A percentile compares a stretch with the other conserved stretches of the same genome.
These are phyloP conservation scores for Hericium erinaceus DNA, from an alignment of 768 basidiomycete genomes.

Conservation along the genomic window DNA sequence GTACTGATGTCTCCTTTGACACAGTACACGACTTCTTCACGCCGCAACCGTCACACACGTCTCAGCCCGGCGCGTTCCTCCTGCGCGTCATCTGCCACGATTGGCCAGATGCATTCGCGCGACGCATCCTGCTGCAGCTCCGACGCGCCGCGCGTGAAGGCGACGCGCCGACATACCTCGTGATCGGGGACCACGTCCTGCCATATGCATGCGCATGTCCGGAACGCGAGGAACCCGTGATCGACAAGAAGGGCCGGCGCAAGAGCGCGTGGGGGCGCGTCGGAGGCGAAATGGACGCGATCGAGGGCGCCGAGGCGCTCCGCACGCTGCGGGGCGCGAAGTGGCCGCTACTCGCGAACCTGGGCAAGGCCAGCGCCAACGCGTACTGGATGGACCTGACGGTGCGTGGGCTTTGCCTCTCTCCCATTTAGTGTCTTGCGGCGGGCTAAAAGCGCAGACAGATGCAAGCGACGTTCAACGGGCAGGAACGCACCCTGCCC, in stretches of 20 bases:
- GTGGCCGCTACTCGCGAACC: conserved; percentile 59
- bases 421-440: no score
- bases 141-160: conserved; percentile 26
- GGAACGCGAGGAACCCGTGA: conserved; percentile 7
- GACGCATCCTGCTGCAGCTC: conserved; percentile 35
- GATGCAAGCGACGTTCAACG: conserved; percentile 65
- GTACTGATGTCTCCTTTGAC: neutral
- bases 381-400: conserved; percentile 67
- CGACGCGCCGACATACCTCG: conserved; percentile 37
- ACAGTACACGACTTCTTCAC: conserved; percentile 71
- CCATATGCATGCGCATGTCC: conserved; percentile 49
- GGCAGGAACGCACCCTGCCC: conserved; percentile 57
- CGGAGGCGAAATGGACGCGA: neutral
- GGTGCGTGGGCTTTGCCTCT: conserved; percentile 26
- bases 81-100: conserved; percentile 69
- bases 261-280: neutral
- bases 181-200: conserved; percentile 65
- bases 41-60: conserved; percentile 32
- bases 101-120: conserved; percentile 55
- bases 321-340: conserved; percentile 43
- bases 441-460: conserved; percentile 14
- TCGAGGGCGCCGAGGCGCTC: conserved; percentile 36
- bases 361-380: conserved; percentile 62
- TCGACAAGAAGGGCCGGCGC: neutral
- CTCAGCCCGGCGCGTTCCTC: conserved; percentile 53